A percentile compares a stretch with the other conserved stretches of the same genome.
These are phyloP conservation scores for Gamsiella multidivaricata DNA, from an alignment of 192 early-diverging fungal species.

Conservation along the genomic window DNA sequence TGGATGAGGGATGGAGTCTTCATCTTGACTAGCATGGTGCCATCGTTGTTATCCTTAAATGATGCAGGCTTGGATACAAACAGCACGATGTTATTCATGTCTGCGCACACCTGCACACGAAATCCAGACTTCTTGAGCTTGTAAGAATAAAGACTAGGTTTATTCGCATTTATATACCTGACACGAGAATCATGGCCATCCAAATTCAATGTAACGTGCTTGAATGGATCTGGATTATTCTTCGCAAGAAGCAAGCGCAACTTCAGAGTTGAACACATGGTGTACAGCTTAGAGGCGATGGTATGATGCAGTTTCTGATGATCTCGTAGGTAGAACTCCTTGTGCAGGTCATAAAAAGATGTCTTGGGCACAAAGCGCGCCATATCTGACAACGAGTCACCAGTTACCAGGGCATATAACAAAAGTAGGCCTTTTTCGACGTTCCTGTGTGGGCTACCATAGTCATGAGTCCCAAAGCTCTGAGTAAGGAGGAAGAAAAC, in stretches of 20 bases:
- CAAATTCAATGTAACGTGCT: conserved; percentile 6
- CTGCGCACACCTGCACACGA: background rate
- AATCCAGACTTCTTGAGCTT: too few relatives aligned
- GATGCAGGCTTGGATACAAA: conserved; percentile 13
- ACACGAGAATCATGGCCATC: conserved; percentile 10
- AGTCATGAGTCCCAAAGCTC: background rate
- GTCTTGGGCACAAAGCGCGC: background rate
- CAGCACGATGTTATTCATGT: background rate
- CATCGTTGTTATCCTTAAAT: conserved; percentile 14
- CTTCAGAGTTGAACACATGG: conserved; percentile 1
- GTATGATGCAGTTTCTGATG: background rate
- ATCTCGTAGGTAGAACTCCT: conserved; percentile 3
- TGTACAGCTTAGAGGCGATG: background rate
- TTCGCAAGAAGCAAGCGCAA: background rate
- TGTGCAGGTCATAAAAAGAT: conserved; percentile 3
- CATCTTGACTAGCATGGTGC: conserved; percentile 6
- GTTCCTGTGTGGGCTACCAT: background rate
- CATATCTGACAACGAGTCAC: background rate
- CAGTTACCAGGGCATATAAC: background rate
- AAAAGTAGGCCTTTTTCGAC: conserved; percentile 1
- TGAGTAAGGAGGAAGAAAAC: conserved; percentile 1
- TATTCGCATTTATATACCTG: background rate
- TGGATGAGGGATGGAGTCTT: background rate
- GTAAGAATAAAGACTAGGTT: background rate
- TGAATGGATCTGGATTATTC: conserved; percentile 13